phyloP scores from a whole-genome alignment of 805 yeast species.

The Candida germanica region DNA sequence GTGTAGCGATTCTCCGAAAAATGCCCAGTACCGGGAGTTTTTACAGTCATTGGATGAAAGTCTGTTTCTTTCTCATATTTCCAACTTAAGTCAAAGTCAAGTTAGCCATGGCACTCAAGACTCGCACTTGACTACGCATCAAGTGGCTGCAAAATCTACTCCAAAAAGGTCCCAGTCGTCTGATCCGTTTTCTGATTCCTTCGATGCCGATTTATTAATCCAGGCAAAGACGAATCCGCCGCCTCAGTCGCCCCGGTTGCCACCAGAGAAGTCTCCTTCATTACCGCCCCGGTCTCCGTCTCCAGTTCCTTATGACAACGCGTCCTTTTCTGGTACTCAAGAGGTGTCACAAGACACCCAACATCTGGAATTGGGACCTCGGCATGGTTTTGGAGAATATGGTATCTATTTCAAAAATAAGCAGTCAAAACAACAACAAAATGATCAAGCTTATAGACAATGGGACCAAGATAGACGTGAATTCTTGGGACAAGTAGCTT shows the following conservation, averaged over 20 bases:
- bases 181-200: constrained; percentile 8
- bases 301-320: neutral
- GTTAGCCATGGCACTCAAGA: neutral
- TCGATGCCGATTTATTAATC: too few species aligned
- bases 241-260: too few species aligned
- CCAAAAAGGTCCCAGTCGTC: constrained; percentile 2
- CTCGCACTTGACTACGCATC: neutral
- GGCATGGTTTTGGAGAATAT: constrained; percentile 61
- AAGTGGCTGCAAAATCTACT: constrained; percentile 1
- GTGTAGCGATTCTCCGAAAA: too few species aligned
- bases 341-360: neutral
- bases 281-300: neutral
- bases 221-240: too few species aligned
- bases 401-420: constrained; percentile 64
- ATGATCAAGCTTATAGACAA: constrained; percentile 47
- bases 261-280: too few species aligned
- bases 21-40: constrained; percentile 11
- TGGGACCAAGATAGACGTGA: constrained; percentile 45
- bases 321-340: too few species aligned
- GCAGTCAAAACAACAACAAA: constrained; percentile 55
- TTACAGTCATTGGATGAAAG: constrained; percentile 19
- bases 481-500: constrained; percentile 16
- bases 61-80: constrained; percentile 18
- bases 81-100: constrained; percentile 15
- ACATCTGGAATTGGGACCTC: constrained; percentile 8